Base-by-base conservation (phyloP, 345 rosid genomes). In the Lepidium didymum region DNA sequence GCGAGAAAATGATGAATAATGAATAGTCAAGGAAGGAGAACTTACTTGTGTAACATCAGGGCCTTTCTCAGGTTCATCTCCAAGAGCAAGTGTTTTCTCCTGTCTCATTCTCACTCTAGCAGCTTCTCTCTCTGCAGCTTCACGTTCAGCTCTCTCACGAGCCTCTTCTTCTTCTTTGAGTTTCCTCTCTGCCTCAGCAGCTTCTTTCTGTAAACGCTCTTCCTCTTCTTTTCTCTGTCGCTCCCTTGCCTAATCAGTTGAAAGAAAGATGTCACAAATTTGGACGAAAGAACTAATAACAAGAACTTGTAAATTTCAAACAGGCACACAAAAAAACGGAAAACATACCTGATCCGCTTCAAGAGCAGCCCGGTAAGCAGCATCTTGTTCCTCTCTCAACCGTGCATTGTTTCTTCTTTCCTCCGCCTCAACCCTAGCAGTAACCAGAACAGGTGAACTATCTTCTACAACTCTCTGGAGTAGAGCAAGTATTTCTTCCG, bases 361-460 rank as follows among this genome's bases (percentile, higher is more conserved):
- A 67, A 95, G 98, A 23, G 99, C 99, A 29, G 88, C 99, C 75
- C 87, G 85, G 77, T 85, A 95, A 56, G 98, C 99, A 58, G 96
- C 94, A 81, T 95, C 98, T 73, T 95, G 99, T 79, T 95, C 99
- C 83, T 91, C 99, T 79, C 99, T 86, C 42, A 95, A 78, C 5
- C 81, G 91, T 79, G 80, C 13, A 78, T 82, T 89, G 64, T 45
- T 85, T 75, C 86, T 91, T 81, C 99, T 87, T 83, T 95, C 98
- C 74, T 95, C 99, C 0, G 97, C 93, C 62, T 95, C 98, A 34
- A 84, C 82, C 65, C 99, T 89, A 53, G 96, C 94, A 5, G 96
- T 80, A 73, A 84, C 81, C 68, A 95, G 89, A 74, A 83, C 91
- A 3, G 96, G 83, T 47, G 88, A 85, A 78, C 99, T 91, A 82